Conservation (phyloP, 2,329 filamentous ascomycete genomes). For the Zalaria obscura region DNA sequence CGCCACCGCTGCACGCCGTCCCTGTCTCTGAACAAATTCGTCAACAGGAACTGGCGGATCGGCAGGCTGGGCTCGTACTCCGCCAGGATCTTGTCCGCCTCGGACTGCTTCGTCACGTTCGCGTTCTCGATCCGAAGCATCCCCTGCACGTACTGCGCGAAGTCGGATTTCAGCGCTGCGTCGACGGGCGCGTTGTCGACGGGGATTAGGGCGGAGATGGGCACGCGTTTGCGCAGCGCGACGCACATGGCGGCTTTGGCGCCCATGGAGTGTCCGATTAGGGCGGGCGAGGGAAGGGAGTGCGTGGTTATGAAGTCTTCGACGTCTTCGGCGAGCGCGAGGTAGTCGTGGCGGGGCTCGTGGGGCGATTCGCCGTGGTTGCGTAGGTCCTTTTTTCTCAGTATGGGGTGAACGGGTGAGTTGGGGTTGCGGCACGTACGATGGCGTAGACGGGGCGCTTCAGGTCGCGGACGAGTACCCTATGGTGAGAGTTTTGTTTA, state of each 20-base stretch:
- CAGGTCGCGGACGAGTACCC: slow-evolving; percentile 67
- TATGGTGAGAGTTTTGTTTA: slow-evolving; percentile 20
- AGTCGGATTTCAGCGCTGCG: slow-evolving; percentile 57
- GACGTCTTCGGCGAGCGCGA: slow-evolving; percentile 69
- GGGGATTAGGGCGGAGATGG: slow-evolving; percentile 58
- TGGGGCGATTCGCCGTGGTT: slow-evolving; percentile 92
- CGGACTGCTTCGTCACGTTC: slow-evolving; percentile 51
- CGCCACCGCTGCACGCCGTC: slow-evolving; percentile 54
- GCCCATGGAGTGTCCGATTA: slow-evolving; percentile 96
- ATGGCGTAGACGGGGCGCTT: slow-evolving; percentile 70
- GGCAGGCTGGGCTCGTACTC: slow-evolving; percentile 60
- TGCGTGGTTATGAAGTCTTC: slow-evolving; percentile 63
- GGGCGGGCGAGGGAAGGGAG: slow-evolving; percentile 51
- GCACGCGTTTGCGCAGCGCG: slow-evolving; percentile 54
- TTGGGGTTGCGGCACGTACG: slow-evolving; percentile 27
- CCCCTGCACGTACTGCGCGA: slow-evolving; percentile 65
- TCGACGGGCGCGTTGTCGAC: slow-evolving; percentile 91
- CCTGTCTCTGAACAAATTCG: slow-evolving; percentile 54
- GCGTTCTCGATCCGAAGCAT: slow-evolving; percentile 71
- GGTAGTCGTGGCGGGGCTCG: slow-evolving; percentile 61
- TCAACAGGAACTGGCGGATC: slow-evolving; percentile 83
- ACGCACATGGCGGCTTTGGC: slow-evolving; percentile 87
- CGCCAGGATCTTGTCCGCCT: slow-evolving; percentile 67
- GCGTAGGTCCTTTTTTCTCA: slow-evolving; percentile 53
- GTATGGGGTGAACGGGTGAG: neutral